Evolutionary conservation across 2,329 filamentous ascomycete species (phyloP).

Genomic region (Parastagonospora avenae): DNA sequence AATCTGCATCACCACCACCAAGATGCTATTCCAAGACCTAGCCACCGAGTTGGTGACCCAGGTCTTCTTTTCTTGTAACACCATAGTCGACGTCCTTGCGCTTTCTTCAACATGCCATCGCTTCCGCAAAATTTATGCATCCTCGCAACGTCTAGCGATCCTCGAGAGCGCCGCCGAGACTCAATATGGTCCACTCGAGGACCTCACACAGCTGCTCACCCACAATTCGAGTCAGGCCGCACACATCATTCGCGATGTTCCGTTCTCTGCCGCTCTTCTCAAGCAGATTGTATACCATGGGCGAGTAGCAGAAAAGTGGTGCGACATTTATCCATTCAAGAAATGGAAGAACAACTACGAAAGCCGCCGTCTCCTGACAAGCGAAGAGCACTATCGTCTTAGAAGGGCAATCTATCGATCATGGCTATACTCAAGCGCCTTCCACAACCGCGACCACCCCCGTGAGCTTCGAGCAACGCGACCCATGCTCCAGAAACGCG

Average conservation of each 20-base stretch:
- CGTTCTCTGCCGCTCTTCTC: constrained; percentile 61
- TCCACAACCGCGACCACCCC: constrained; percentile 59
- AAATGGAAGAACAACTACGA: constrained; percentile 66
- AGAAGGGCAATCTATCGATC: constrained; percentile 64
- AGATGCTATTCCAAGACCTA: constrained; percentile 61
- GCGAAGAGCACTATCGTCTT: constrained; percentile 56
- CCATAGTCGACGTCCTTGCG: constrained; percentile 59
- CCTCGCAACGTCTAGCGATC: constrained; percentile 60
- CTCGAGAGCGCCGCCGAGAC: constrained; percentile 59
- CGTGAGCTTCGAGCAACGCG: constrained; percentile 57
- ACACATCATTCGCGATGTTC: constrained; percentile 58
- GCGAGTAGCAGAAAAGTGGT: constrained; percentile 61
- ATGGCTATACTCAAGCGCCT: constrained; percentile 65
- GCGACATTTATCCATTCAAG: constrained; percentile 66
- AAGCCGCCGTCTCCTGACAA: constrained; percentile 58
- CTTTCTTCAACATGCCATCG: constrained; percentile 61
- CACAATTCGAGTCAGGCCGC: constrained; percentile 65
- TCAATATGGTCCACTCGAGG: constrained; percentile 63
- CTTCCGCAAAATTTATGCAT: constrained; percentile 58
- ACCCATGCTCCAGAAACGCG: constrained; percentile 56
- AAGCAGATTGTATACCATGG: constrained; percentile 61
- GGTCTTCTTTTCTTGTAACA: constrained; percentile 59
- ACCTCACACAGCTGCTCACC: constrained; percentile 64
- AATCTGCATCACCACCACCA: constrained; percentile 18
- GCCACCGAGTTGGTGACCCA: constrained; percentile 64